A percentile compares a stretch with the other conserved stretches of the same genome.
These are phyloP conservation scores for Chytriomyces sp. DNA, from an alignment of 192 early-diverging fungal genomes.

Conservation along the genomic window DNA sequence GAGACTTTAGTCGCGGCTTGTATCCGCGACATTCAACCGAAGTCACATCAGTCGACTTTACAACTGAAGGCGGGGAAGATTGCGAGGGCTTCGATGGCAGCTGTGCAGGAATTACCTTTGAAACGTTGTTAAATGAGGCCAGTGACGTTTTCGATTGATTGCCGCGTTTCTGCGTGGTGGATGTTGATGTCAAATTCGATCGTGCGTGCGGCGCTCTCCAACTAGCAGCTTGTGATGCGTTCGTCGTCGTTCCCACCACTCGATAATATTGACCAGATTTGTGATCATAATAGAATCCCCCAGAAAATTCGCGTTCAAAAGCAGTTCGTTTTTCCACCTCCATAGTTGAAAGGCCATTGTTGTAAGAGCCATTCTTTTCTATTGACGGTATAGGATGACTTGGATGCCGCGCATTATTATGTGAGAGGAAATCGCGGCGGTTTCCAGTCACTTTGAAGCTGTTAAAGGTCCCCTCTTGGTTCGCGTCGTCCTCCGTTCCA, in stretches of 20 bases:
- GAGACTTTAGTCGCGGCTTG: neutral
- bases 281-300: neutral
- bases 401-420: constrained; percentile 15
- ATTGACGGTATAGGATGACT: neutral
- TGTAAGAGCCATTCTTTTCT: neutral
- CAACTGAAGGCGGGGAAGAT: no score
- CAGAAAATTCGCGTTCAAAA: neutral
- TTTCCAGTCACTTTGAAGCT: constrained; percentile 23
- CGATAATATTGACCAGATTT: neutral
- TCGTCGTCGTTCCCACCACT: no score
- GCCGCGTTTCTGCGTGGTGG: no score
- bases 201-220: no score
- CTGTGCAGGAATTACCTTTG: no score
- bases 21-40: neutral
- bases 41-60: no score
- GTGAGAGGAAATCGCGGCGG: constrained; percentile 7
- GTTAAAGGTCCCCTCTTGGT: neutral
- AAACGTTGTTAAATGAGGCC: neutral
- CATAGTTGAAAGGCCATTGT: no score
- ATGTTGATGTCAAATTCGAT: no score
- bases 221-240: no score
- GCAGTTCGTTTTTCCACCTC: neutral
- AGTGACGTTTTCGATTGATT: no score
- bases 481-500: constrained; percentile 37
- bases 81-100: no score